Percentiles rank a stretch among this genome's conserved stretches.
These are phyloP conservation scores for Epichloe sibirici DNA, from an alignment of 2,329 filamentous ascomycete genomes.

Conservation along the genomic window DNA sequence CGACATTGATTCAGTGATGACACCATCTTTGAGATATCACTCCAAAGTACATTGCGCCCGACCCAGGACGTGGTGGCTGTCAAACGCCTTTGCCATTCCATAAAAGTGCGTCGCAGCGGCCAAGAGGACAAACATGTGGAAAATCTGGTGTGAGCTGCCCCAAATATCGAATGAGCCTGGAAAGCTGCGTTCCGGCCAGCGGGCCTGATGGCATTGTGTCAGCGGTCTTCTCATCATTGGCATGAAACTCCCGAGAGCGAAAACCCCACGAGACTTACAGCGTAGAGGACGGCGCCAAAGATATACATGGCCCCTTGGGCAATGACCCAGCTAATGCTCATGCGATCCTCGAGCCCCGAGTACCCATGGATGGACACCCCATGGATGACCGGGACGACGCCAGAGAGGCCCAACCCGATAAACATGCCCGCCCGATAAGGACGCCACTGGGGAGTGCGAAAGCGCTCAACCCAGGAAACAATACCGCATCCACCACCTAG, in stretches of 20 bases:
- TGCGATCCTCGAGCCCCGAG: constrained; percentile 52
- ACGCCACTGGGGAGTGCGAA: constrained; percentile 72
- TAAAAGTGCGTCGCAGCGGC: constrained; percentile 73
- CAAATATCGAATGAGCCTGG: constrained; percentile 81
- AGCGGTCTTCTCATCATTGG: neutral
- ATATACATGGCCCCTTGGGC: constrained; percentile 78
- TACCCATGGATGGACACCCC: constrained; percentile 58
- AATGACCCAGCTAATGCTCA: constrained; percentile 71
- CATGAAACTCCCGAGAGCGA: neutral
- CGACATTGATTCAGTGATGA: neutral
- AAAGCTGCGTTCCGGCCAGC: constrained; percentile 69
- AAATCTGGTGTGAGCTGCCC: constrained; percentile 92
- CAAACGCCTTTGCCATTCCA: constrained; percentile 73
- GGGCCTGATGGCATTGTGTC: constrained; percentile 33
- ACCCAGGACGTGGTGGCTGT: constrained; percentile 60
- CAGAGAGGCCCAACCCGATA: constrained; percentile 72
- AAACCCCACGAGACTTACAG: constrained; percentile 36
- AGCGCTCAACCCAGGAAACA: constrained; percentile 69
- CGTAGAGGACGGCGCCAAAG: constrained; percentile 74
- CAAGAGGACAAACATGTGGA: constrained; percentile 77
- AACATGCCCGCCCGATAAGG: constrained; percentile 86
- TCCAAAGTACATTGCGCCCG: constrained; percentile 34
- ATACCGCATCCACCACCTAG: constrained; percentile 65
- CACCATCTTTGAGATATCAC: constrained; percentile 2
- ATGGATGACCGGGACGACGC: constrained; percentile 72